phyloP scores from a whole-genome alignment of 2,329 filamentous ascomycete species.

The Cyphellophora europaea region DNA sequence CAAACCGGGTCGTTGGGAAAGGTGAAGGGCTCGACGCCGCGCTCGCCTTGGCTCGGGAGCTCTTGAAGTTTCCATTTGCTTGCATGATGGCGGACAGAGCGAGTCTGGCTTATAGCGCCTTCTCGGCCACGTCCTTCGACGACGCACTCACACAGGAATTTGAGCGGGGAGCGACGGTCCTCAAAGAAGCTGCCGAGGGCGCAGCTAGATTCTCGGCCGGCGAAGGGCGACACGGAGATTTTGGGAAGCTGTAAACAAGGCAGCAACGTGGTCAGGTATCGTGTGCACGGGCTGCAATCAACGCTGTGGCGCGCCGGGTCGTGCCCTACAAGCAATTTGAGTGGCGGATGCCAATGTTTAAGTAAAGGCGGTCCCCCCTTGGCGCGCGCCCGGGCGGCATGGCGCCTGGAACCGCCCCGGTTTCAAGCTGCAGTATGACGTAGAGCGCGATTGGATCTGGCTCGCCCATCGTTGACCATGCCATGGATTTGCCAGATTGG shows the following conservation, averaged over 20 bases:
- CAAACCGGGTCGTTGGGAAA: slow-evolving; percentile 42
- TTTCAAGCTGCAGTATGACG: too few species aligned
- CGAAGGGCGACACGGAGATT: slow-evolving; percentile 28
- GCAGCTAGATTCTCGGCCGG: slow-evolving; percentile 32
- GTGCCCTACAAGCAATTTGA: too few species aligned
- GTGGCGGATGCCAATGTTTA: too few species aligned
- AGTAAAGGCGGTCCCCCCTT: too few species aligned
- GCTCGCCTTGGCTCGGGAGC: slow-evolving; percentile 34
- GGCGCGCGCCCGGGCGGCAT: too few species aligned
- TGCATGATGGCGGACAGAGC: slow-evolving; percentile 44
- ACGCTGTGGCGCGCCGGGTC: too few species aligned
- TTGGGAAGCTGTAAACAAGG: slow-evolving; percentile 11
- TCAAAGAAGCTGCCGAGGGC: slow-evolving; percentile 33
- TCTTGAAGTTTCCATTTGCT: slow-evolving; percentile 41
- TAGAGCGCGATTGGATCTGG: too few species aligned
- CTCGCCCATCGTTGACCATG: too few species aligned
- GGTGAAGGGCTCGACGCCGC: slow-evolving; percentile 43
- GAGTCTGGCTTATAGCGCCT: slow-evolving; percentile 42
- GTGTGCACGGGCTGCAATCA: neutral
- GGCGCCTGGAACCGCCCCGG: too few species aligned
- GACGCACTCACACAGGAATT: slow-evolving; percentile 43
- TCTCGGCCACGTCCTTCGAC: slow-evolving; percentile 38
- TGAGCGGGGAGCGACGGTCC: slow-evolving; percentile 34
- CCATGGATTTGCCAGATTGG: too few species aligned
- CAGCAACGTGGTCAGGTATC: too few species aligned